Evolutionary conservation across 495 filamentous ascomycete species (phyloP).

Genomic region (Hypoxylon rickii): DNA sequence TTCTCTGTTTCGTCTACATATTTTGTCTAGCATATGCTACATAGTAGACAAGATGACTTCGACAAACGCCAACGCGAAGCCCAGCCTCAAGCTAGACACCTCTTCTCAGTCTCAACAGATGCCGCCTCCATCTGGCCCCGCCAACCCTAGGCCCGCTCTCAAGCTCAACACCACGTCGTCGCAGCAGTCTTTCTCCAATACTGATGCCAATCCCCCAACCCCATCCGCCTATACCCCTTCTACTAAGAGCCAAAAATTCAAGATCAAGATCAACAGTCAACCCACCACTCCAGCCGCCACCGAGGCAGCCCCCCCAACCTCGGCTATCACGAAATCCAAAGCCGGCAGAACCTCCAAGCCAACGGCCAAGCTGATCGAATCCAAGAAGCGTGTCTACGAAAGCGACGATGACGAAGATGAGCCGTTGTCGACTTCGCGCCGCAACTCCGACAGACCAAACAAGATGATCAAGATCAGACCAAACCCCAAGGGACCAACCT

Average conservation of each 20-base stretch:
- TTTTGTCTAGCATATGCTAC: neutral
- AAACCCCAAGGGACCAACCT: slow-evolving; percentile 15
- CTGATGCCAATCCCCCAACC: slow-evolving; percentile 41
- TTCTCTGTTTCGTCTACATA: neutral
- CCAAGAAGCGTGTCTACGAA: slow-evolving; percentile 52
- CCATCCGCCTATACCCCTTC: no score
- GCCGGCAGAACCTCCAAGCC: slow-evolving; percentile 54
- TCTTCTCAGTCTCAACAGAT: slow-evolving; percentile 32
- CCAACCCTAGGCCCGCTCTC: slow-evolving; percentile 37
- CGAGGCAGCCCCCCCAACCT: slow-evolving; percentile 17
- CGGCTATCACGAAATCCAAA: slow-evolving; percentile 49
- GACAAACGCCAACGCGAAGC: slow-evolving; percentile 33
- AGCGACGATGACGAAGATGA: slow-evolving; percentile 50
- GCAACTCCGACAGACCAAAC: slow-evolving; percentile 27
- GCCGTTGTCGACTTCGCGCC: slow-evolving; percentile 34
- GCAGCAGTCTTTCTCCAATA: slow-evolving; percentile 24
- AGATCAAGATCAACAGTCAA: slow-evolving; percentile 55
- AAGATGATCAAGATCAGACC: slow-evolving; percentile 52
- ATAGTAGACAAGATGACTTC: slow-evolving; percentile 12
- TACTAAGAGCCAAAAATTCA: slow-evolving; percentile 52
- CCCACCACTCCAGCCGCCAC: slow-evolving; percentile 49
- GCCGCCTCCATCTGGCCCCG: slow-evolving; percentile 29
- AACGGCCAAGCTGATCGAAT: slow-evolving; percentile 47
- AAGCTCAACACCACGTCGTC: slow-evolving; percentile 44
- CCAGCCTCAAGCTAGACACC: slow-evolving; percentile 36